Evolutionary conservation across 2,329 filamentous ascomycete species (phyloP).

Genomic region (Sporothrix pseudoabietina): DNA sequence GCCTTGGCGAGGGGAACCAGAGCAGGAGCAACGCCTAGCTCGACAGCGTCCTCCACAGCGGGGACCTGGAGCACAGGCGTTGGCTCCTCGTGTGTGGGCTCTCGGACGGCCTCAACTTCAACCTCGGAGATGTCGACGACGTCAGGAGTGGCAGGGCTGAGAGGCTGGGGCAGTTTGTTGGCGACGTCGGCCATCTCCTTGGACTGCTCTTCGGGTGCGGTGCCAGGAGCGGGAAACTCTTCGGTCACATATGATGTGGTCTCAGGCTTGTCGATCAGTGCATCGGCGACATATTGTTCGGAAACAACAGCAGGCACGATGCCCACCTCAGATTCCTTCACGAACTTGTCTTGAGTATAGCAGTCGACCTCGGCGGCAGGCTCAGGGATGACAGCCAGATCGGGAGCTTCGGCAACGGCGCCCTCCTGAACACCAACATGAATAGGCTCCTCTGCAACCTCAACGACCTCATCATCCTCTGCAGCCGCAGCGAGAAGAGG

Average conservation of each 20-base stretch:
- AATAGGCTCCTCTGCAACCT: neutral
- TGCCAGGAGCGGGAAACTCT: neutral
- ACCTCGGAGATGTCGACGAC: neutral
- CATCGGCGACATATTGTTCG: neutral
- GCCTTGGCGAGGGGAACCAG: neutral
- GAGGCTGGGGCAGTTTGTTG: neutral
- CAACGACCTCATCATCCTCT: neutral
- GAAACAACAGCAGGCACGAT: too few relatives aligned
- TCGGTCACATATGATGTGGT: neutral
- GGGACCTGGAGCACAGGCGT: slow-evolving; percentile 16
- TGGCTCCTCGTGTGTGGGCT: neutral
- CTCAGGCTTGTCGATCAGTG: neutral
- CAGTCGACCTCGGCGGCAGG: neutral
- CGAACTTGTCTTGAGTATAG: too few relatives aligned
- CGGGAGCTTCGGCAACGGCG: neutral
- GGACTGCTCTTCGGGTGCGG: neutral
- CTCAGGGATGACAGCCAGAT: neutral
- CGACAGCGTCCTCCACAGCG: neutral
- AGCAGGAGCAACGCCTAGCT: neutral
- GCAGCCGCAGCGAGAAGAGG: neutral
- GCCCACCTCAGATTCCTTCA: neutral
- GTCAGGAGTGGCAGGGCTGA: neutral
- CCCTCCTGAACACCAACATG: neutral
- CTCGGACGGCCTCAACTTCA: neutral
- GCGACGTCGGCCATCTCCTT: too few relatives aligned